These are phyloP conservation scores for Pichia phayaonensis DNA, from an alignment of 805 yeast species.

Conservation along the genomic window DNA sequence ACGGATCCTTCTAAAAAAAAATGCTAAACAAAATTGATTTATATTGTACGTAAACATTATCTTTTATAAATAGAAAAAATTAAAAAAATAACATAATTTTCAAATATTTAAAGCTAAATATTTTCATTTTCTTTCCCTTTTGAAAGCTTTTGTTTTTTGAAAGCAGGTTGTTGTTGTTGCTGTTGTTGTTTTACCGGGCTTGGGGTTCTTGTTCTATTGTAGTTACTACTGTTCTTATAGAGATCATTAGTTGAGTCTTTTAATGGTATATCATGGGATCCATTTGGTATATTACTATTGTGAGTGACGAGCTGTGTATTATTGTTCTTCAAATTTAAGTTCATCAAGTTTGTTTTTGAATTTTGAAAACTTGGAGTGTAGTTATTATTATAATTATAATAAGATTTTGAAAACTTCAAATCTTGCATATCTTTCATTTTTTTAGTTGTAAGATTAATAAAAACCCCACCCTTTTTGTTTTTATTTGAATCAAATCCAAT, in stretches of 20 bases:
- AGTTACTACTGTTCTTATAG: constrained; percentile 1
- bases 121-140: background rate
- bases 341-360: background rate
- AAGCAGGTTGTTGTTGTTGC: background rate
- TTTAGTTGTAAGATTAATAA: background rate
- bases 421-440: background rate
- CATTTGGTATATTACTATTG: background rate
- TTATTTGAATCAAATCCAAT: background rate
- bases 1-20: background rate
- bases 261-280: background rate
- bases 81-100: background rate
- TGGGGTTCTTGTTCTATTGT: background rate
- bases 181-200: background rate
- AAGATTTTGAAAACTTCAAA: background rate
- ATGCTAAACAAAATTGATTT: background rate
- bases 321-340: background rate
- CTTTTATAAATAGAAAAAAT: background rate
- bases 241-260: constrained; percentile 10
- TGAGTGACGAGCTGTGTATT: background rate
- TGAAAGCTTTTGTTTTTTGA: background rate
- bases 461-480: background rate
- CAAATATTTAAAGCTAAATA: background rate
- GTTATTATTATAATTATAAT: background rate
- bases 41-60: background rate
- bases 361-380: background rate